A percentile compares a stretch with the other conserved stretches of the same genome.
These are phyloP conservation scores for Penicillium coprophilum DNA, from an alignment of 495 filamentous ascomycete species.

Conservation along the genomic window DNA sequence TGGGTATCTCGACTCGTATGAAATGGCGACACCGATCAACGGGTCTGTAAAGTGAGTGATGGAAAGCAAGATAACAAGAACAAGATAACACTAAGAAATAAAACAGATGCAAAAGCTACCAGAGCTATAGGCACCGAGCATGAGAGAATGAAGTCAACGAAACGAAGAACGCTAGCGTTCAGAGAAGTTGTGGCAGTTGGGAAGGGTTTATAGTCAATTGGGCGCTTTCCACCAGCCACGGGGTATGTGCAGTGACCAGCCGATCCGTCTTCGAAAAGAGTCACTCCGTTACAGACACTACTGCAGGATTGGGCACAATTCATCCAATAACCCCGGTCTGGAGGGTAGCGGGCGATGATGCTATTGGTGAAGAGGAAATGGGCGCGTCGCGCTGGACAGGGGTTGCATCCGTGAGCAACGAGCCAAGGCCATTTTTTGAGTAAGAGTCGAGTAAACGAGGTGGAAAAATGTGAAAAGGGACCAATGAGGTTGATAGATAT, in stretches of 20 bases:
- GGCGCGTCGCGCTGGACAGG: constrained; percentile 27
- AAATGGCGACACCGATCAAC: constrained; percentile 47
- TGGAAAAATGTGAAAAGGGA: neutral
- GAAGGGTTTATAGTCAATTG: constrained; percentile 28
- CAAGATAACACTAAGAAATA: constrained; percentile 22
- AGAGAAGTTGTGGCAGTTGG: constrained; percentile 14
- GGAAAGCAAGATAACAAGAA: constrained; percentile 18
- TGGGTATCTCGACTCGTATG: constrained; percentile 38
- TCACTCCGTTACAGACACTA: constrained; percentile 35
- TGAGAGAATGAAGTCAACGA: constrained; percentile 14
- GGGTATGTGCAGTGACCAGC: constrained; percentile 15
- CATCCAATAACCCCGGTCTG: constrained; percentile 18
- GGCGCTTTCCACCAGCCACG: constrained; percentile 16
- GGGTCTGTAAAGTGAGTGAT: constrained; percentile 28
- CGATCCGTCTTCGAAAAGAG: constrained; percentile 19
- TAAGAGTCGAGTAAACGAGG: neutral
- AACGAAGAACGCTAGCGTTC: constrained; percentile 27
- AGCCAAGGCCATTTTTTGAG: constrained; percentile 4
- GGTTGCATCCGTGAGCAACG: constrained; percentile 5
- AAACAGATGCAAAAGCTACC: constrained; percentile 10
- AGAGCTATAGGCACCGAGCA: constrained; percentile 10
- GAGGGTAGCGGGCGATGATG: neutral
- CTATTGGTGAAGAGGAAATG: constrained; percentile 22
- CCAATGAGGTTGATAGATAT: constrained; percentile 6
- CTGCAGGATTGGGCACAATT: constrained; percentile 40